Conservation (phyloP, 768 basidiomycete genomes). For the Bullera alba region DNA sequence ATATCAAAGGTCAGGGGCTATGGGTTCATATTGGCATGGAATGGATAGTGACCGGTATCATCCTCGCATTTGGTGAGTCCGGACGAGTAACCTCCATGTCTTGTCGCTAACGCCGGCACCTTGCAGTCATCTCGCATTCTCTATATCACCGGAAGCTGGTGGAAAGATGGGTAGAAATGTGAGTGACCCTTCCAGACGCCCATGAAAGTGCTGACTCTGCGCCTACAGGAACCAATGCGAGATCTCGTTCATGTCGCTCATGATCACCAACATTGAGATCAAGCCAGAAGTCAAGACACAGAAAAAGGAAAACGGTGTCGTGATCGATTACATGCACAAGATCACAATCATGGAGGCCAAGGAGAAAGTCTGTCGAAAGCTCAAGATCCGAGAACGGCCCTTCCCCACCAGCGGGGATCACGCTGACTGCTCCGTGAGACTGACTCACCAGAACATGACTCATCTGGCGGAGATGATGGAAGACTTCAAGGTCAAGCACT, state of each 20-base stretch:
- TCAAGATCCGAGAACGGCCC: background rate
- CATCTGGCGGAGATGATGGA: slow-evolving; percentile 5
- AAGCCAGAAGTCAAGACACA: background rate
- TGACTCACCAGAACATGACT: slow-evolving; percentile 1
- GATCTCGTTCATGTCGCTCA: slow-evolving; percentile 30
- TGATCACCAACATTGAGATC: slow-evolving; percentile 29
- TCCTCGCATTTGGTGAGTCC: slow-evolving; percentile 24
- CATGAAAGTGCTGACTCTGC: background rate
- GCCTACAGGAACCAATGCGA: slow-evolving; percentile 24
- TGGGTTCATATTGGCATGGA: slow-evolving; percentile 78
- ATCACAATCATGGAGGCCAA: background rate
- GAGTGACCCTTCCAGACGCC: slow-evolving; percentile 2
- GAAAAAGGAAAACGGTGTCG: background rate
- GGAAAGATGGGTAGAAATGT: slow-evolving; percentile 15
- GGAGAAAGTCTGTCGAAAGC: background rate
- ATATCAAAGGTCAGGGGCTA: slow-evolving; percentile 63
- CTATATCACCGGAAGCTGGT: slow-evolving; percentile 9
- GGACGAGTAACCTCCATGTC: background rate
- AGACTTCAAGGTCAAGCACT: slow-evolving; percentile 12
- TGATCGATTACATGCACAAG: too few species aligned
- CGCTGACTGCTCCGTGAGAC: background rate
- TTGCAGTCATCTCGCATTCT: slow-evolving; percentile 8
- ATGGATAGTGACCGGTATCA: slow-evolving; percentile 62
- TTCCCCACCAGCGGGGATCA: background rate
- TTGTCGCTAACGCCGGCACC: background rate